Evolutionary conservation across 805 yeast genomes (phyloP), one percentile per base, ranked within the genome.

Genomic region (Kodamaea neixiangensis): DNA sequence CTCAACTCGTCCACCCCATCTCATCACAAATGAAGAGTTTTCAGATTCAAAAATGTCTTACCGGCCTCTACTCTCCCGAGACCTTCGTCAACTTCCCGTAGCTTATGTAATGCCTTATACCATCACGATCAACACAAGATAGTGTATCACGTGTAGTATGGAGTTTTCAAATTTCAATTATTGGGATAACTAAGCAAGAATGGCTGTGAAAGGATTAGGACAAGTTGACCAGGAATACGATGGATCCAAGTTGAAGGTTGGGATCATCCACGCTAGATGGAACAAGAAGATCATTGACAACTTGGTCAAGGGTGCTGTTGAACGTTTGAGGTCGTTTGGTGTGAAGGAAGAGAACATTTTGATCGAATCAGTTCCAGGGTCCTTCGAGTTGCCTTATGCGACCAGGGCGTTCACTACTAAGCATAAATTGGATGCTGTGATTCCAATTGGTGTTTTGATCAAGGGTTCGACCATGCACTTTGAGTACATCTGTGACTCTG

Each of bases 391-490:
- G 56, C 99, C 99, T 13, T 88, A 75, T 66, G 97, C 90, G 33
- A 76, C 90, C 22, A 76, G 80, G 67, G 72, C 73, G 54, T 70
- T 83, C 55, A 69, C 75, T 39, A 77, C 77, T 15, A 77, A 75
- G 54, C 73, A 78, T 51, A 65, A 68, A 19, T 72, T 87, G 50
- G 97, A 94, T 67, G 97, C 93, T 4, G 81, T 93, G 35, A 89
- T 94, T 52, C 92, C 98, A 49, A 90, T 94, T 60, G 99, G 99
- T 50, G 92, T 88, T 35, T 78, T 94, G 63, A 93, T 94, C 72
- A 94, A 94, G 74, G 99, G 99, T 49, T 84, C 92, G 35, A 94
- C 98, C 34, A 91, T 91, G 97, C 99, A 94, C 73, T 94, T 94
- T 66, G 99, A 94, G 72, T 94, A 93, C 74, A 94, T 94, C 61